These are phyloP conservation scores for Leishmania mexicana DNA, from an alignment of 208 protist genomes.

Conservation along the genomic window DNA sequence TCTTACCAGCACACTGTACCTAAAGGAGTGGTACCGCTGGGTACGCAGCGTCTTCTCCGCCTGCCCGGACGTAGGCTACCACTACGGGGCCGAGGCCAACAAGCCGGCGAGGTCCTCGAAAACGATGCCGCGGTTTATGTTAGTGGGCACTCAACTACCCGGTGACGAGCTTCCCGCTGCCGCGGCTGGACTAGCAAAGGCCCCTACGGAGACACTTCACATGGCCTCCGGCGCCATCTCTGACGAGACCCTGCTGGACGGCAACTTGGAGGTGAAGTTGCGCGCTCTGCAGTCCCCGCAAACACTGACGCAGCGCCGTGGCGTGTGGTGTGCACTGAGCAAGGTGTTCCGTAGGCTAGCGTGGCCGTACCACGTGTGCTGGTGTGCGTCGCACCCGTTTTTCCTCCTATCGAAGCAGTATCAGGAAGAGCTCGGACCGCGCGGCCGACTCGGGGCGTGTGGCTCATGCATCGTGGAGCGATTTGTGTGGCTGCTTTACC, in stretches of 20 bases:
- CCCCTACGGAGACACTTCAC: slow-evolving; percentile 12
- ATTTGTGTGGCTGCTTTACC: slow-evolving; percentile 23
- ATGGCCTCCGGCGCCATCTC: slow-evolving; percentile 17
- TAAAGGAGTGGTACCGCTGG: slow-evolving; percentile 57
- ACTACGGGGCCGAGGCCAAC: slow-evolving; percentile 2
- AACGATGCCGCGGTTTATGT: slow-evolving; percentile 36
- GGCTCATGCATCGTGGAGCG: slow-evolving; percentile 17
- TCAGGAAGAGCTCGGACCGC: slow-evolving; percentile 34
- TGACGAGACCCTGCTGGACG: slow-evolving; percentile 40
- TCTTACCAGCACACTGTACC: slow-evolving; percentile 56
- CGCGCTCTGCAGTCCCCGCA: slow-evolving; percentile 21
- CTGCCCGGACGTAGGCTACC: neutral
- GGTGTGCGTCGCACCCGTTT: slow-evolving; percentile 35
- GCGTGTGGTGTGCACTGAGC: neutral
- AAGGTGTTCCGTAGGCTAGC: neutral
- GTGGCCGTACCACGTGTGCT: slow-evolving; percentile 26
- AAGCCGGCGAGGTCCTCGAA: neutral
- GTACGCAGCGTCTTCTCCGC: slow-evolving; percentile 30
- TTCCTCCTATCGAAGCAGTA: slow-evolving; percentile 54
- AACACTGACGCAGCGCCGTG: neutral
- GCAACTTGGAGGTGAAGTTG: slow-evolving; percentile 30
- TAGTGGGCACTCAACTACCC: slow-evolving; percentile 47
- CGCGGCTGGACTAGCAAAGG: slow-evolving; percentile 11
- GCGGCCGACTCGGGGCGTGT: neutral
- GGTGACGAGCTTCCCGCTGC: slow-evolving; percentile 15